Conservation (phyloP, 768 basidiomycete species). For the Sporobolomyces phaffii region DNA sequence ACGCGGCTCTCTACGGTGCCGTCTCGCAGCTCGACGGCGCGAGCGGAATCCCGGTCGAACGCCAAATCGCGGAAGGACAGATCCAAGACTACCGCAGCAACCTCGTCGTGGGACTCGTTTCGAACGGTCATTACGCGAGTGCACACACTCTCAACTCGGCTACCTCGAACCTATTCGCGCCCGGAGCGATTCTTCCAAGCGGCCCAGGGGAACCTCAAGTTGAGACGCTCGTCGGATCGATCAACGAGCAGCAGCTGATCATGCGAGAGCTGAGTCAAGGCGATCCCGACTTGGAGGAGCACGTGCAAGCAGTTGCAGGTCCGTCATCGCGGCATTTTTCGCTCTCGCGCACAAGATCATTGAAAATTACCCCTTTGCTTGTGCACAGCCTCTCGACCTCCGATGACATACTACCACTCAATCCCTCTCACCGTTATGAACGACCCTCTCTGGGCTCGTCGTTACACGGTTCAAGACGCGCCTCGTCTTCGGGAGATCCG, state of each 20-base stretch:
- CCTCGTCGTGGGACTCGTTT: constrained; percentile 55
- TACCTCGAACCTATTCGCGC: constrained; percentile 59
- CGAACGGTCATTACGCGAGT: constrained; percentile 30
- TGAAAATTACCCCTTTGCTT: no score
- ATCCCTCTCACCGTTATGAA: constrained; percentile 70
- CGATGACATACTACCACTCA: constrained; percentile 91
- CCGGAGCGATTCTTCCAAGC: constrained; percentile 63
- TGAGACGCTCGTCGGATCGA: constrained; percentile 14
- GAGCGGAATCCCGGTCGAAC: constrained; percentile 80
- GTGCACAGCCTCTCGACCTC: constrained; percentile 77
- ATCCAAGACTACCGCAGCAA: constrained; percentile 95
- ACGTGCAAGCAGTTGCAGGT: constrained; percentile 82
- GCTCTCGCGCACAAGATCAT: not conserved
- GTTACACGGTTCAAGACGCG: constrained; percentile 61
- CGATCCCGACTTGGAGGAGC: constrained; percentile 68
- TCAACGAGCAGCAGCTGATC: constrained; percentile 95
- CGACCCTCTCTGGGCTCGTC: constrained; percentile 31
- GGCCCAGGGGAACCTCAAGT: constrained; percentile 46
- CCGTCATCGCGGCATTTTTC: constrained; percentile 44
- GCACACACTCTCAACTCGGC: constrained; percentile 57
- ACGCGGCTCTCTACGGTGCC: constrained; percentile 69
- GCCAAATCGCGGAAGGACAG: constrained; percentile 75
- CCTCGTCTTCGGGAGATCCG: constrained; percentile 87
- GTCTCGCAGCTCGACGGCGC: constrained; percentile 85
- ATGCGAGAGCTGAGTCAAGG: constrained; percentile 84